Conservation (phyloP, 1,284 basidiomycete species). For the Sparassis latifolia region DNA sequence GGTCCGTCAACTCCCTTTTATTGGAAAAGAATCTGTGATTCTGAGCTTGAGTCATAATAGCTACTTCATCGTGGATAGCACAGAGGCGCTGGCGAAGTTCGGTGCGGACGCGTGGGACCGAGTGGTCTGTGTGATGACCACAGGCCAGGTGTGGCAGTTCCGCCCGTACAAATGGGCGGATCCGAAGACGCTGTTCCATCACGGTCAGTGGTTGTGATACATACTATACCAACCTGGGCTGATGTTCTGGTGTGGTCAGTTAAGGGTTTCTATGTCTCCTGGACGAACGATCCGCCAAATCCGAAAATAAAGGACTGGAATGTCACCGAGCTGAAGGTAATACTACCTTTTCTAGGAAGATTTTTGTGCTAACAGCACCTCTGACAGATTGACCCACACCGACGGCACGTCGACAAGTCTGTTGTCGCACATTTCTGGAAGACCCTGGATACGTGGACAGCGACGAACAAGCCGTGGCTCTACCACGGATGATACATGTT, state of each 20-base stretch:
- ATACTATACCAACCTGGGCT: not conserved
- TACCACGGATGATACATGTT: slow-evolving; percentile 29
- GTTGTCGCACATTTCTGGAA: slow-evolving; percentile 96
- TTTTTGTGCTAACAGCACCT: no score
- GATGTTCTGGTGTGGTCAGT: slow-evolving; percentile 40
- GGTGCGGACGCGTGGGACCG: slow-evolving; percentile 91
- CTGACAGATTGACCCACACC: slow-evolving; percentile 76
- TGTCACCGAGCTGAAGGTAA: slow-evolving; percentile 85
- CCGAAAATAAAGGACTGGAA: slow-evolving; percentile 94
- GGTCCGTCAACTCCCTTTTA: slow-evolving; percentile 25
- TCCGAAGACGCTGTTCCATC: slow-evolving; percentile 85
- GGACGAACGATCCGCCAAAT: slow-evolving; percentile 88
- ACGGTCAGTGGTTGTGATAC: slow-evolving; percentile 52
- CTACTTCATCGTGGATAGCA: slow-evolving; percentile 87
- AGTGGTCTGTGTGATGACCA: slow-evolving; percentile 95
- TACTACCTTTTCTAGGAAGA: no score
- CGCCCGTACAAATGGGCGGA: slow-evolving; percentile 94
- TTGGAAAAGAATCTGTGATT: not conserved
- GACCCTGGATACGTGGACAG: slow-evolving; percentile 80
- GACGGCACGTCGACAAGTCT: slow-evolving; percentile 93
- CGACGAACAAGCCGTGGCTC: slow-evolving; percentile 72
- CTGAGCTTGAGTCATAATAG: slow-evolving; percentile 18
- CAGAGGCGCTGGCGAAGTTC: slow-evolving; percentile 88
- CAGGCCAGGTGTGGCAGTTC: slow-evolving; percentile 98
- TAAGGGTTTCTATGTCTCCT: slow-evolving; percentile 89